These are phyloP conservation scores for Puya raimondii DNA, from an alignment of 176 grass and related monocot genomes.

Conservation along the genomic window DNA sequence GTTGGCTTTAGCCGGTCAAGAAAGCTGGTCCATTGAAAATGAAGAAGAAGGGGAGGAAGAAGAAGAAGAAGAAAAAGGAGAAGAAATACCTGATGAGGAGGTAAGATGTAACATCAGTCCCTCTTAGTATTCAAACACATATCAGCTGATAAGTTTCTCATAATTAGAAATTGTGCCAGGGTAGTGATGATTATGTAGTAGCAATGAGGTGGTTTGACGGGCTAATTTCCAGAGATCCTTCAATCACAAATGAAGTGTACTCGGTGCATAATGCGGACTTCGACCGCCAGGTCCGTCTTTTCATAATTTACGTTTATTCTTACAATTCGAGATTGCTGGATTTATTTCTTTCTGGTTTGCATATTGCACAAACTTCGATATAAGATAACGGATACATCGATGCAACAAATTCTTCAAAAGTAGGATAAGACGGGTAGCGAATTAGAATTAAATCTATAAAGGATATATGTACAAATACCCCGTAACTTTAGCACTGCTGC, in stretches of 20 bases:
- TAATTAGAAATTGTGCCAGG: conserved; percentile 31
- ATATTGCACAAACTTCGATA: no score
- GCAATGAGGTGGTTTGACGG: conserved; percentile 77
- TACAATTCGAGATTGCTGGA: neutral
- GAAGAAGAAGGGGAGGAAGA: conserved; percentile 23
- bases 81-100: conserved; percentile 40
- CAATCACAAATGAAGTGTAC: conserved; percentile 87
- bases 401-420: no score
- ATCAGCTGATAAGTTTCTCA: conserved; percentile 2
- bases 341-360: neutral
- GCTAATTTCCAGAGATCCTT: conserved; percentile 58
- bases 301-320: neutral
- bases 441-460: no score
- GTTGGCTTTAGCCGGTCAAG: conserved; percentile 33
- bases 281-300: conserved; percentile 55
- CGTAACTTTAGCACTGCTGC: no score
- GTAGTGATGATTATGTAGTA: conserved; percentile 40
- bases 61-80: conserved; percentile 39
- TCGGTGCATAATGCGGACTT: conserved; percentile 67
- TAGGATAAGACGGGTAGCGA: no score
- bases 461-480: no score
- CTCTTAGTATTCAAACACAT: conserved; percentile 12
- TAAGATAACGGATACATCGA: no score
- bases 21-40: conserved; percentile 20
- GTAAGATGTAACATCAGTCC: conserved; percentile 10